A percentile compares a stretch with the other conserved stretches of the same genome.
phyloP scores from a whole-genome alignment of 352 stramenopile species.

The Phytophthora citrophthora region DNA sequence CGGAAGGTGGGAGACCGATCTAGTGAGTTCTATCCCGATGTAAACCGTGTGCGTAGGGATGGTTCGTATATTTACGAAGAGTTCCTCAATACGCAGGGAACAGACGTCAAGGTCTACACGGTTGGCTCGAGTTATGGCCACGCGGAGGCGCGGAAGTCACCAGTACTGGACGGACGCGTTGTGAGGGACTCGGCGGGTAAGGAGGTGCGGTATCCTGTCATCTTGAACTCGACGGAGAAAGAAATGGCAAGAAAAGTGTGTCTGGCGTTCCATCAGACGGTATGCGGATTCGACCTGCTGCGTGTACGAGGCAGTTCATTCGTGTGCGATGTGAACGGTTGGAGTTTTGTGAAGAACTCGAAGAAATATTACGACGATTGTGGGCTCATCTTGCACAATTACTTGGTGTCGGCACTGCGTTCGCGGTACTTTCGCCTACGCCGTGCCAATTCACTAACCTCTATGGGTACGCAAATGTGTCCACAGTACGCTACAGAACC shows the following conservation, averaged over 20 bases:
- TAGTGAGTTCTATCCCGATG: conserved; percentile 97
- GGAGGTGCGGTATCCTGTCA: conserved; percentile 99
- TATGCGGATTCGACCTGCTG: conserved; percentile 99
- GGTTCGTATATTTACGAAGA: conserved; percentile 97
- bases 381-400: conserved; percentile 94
- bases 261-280: conserved; percentile 97
- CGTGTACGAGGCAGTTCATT: conserved; percentile 93
- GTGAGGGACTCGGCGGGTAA: conserved; percentile 96
- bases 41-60: conserved; percentile 96
- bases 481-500: conserved; percentile 81
- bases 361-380: conserved; percentile 99
- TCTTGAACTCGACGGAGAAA: conserved; percentile 98
- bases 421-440: conserved; percentile 82
- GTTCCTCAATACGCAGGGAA: conserved; percentile 99
- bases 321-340: conserved; percentile 99
- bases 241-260: conserved; percentile 96
- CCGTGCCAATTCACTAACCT: conserved; percentile 56
- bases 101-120: conserved; percentile 99
- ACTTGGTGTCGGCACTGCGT: conserved; percentile 81
- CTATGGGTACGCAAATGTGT: conserved; percentile 66
- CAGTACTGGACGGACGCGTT: conserved; percentile 96
- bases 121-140: conserved; percentile 99
- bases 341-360: conserved; percentile 98
- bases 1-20: conserved; percentile 96
- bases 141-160: conserved; percentile 98